Evolutionary conservation across 192 early-diverging fungal genomes (phyloP), one percentile per base, ranked within the genome.

Genomic region (Linnemannia elongata): DNA sequence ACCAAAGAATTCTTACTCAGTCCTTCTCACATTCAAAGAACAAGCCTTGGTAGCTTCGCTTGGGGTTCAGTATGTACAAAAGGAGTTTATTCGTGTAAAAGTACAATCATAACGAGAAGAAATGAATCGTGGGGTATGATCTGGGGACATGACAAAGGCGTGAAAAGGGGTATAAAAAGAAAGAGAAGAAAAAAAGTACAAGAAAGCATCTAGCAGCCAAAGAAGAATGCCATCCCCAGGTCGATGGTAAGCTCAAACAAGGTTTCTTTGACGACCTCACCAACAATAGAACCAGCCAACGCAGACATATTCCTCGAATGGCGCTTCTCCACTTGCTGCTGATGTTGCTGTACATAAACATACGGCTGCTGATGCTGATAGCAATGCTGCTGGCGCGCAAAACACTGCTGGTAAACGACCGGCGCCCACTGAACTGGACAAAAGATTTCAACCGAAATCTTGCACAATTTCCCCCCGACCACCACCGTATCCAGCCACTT

Each of bases 361-460:
- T n/a, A 17, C 6, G 8, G 57, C 9, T 60, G 24, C 27, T 63
- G 60, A 4, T 63, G 60, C 1, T 63, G 60, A 27, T 63, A 12
- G 4, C 22, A 22, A 9, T 63, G 60, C 27, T 63, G 60, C 27
- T 30, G 60, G 6, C 60, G 60, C 3, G 60, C 60, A 30, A n/a
- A 63, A 13, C 60, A 63, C 27, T 63, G 60, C 30, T 33, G 60
- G 60, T 63, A 63, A 63, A 63, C 0, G 27, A 63, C 27, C n/a
- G 60, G 60, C 7, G 60, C 60, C 60, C 27, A 63, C 30, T 30
- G 12, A 2, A 63, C 27, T 30, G 60, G 60, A 30, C 60, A 63
- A 63, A 63, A 63, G 60, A 63, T 63, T 30, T 63, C 60, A 4
- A 63, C 27, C n/a, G 60, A 63, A 22, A 63, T 63, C 60, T 63